Conservation (phyloP, 305 asterid genomes). For the Stenogyne calaminthoides region DNA sequence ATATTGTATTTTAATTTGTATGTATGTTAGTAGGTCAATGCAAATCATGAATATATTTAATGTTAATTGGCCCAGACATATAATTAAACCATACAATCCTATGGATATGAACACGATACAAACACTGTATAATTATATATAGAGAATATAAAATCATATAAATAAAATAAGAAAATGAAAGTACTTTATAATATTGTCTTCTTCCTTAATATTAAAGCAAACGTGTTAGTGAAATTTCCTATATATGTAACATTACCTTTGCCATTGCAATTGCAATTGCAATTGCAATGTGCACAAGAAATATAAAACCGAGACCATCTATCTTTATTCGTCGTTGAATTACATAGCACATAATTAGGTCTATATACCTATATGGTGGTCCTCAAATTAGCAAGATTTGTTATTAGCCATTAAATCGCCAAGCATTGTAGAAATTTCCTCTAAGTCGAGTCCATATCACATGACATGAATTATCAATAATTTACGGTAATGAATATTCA, state of each 20-base stretch:
- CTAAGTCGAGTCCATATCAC: not conserved
- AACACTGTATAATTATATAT: not conserved
- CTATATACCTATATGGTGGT: conserved; percentile 9
- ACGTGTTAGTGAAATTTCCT: conserved; percentile 5
- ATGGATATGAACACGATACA: no score
- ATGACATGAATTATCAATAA: not conserved
- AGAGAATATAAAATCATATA: not conserved
- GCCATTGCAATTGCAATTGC: not conserved
- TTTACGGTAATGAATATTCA: not conserved
- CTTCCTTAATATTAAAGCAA: not conserved
- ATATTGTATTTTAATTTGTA: not conserved
- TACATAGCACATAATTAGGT: not conserved
- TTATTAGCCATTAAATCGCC: not conserved
- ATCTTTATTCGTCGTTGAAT: not conserved
- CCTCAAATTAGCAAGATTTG: conserved; percentile 4
- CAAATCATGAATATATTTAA: not conserved
- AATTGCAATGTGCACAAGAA: not conserved
- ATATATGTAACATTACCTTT: not conserved
- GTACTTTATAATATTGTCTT: not conserved
- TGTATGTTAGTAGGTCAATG: not conserved
- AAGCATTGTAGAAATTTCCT: not conserved
- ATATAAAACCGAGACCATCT: not conserved
- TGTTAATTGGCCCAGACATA: not conserved
- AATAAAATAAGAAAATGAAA: not conserved
- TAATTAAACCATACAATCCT: no score